Base-by-base conservation (phyloP, 805 yeast species). In the Candida ponderosae region DNA sequence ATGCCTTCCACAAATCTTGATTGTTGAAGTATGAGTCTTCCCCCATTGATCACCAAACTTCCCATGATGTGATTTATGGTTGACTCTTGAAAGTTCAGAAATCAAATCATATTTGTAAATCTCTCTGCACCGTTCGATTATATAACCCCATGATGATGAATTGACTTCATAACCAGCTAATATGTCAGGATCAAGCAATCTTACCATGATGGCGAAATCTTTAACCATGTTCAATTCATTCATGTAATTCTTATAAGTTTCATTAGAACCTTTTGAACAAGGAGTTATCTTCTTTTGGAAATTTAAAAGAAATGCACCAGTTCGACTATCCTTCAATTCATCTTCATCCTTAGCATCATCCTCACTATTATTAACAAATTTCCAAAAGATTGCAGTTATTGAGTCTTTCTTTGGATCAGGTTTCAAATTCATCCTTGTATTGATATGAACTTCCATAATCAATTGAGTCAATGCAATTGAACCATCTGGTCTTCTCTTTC, bases 141-240 rank as follows among this genome's bases (percentile, higher is more conserved):
- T 37, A 50, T 84, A 93, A 0, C 98, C 97, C 97, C 97, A 90
- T 0, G 97, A 85, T 0, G 72, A 49, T 1, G 79, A 62, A 44
- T 86, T 83, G 6, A 86, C 70, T 50, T 93, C 98, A 54, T 72
- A 93, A 0, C 97, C 97, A 0, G 85, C 70, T 6, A 93, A 51
- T 23, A 93, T 75, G 54, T 93, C 98, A 0, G 97, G 97, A 52
- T 93, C 97, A 36, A 76, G 66, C 2, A 63, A 46, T 16, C 76
- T 70, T 0, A 85, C 78, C 14, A 81, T 44, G 2, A 69, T 65
- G 0, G 78, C 59, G 8, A 90, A 60, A 6, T 68, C 68, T 8
- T 67, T 61, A 2, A 88, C 53, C 75, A 85, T 64, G 6, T 69
- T 76, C 2, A 56, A 40, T 49, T 90, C 97, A n/a, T 60, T 52